phyloP scores from a whole-genome alignment of 2,329 filamentous ascomycete species.

The Talaromyces sp. region DNA sequence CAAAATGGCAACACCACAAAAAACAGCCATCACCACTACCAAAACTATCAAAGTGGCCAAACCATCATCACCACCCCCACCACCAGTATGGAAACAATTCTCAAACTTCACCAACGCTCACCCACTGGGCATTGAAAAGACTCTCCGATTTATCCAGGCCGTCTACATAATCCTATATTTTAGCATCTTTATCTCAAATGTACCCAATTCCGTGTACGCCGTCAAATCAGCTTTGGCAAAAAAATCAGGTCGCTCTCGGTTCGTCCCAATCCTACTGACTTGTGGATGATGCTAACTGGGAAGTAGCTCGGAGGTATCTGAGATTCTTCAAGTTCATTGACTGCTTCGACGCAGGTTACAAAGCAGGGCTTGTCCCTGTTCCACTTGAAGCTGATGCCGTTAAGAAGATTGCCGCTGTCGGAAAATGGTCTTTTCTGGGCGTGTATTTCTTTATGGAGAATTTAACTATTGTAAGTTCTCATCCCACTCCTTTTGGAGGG shows the following conservation, averaged over 20 bases:
- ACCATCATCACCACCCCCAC: neutral
- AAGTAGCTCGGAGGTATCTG: conserved; percentile 55
- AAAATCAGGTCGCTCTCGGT: conserved; percentile 40
- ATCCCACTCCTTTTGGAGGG: neutral
- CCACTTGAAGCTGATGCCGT: conserved; percentile 7
- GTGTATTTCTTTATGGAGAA: conserved; percentile 67
- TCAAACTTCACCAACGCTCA: conserved; percentile 30
- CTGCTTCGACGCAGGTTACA: conserved; percentile 53
- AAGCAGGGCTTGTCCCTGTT: conserved; percentile 30
- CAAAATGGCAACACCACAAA: neutral
- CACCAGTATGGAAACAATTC: conserved; percentile 25
- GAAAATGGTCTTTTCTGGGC: conserved; percentile 59
- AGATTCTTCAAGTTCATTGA: conserved; percentile 67
- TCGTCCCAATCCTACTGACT: conserved; percentile 24
- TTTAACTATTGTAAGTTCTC: conserved; percentile 55
- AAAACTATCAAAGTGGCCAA: neutral
- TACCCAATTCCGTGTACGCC: conserved; percentile 23
- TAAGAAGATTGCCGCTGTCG: conserved; percentile 51
- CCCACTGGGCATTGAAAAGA: conserved; percentile 37
- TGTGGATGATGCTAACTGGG: neutral
- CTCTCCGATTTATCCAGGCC: conserved; percentile 39
- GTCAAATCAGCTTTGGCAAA: conserved; percentile 37
- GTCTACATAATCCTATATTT: conserved; percentile 30
- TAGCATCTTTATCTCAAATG: conserved; percentile 10
- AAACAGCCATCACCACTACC: neutral